These are phyloP conservation scores for Chlamydomonas sp. DNA, from an alignment of 139 green algal genomes.

Conservation along the genomic window DNA sequence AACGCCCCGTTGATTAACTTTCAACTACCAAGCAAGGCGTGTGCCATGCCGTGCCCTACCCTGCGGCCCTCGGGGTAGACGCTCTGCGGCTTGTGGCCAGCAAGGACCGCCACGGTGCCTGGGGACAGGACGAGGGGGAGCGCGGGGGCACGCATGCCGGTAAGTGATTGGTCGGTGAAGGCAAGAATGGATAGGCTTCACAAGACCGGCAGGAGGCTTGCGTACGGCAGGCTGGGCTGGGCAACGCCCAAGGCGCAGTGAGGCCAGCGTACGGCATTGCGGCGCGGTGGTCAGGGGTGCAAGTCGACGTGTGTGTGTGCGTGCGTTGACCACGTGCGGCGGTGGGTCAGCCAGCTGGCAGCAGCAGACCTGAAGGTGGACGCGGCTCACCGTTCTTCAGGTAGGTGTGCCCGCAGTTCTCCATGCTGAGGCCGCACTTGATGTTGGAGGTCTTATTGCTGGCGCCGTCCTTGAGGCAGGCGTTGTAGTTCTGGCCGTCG, in stretches of 20 bases:
- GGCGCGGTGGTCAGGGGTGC: too few species aligned
- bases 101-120: slow-evolving; percentile 35
- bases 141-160: background rate
- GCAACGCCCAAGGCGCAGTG: too few species aligned
- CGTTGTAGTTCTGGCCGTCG: slow-evolving; percentile 26
- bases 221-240: too few species aligned
- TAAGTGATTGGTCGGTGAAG: background rate
- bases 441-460: slow-evolving; percentile 6
- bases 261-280: too few species aligned
- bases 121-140: background rate
- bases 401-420: slow-evolving; percentile 34
- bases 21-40: background rate
- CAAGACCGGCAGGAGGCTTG: too few species aligned
- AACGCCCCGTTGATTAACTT: background rate
- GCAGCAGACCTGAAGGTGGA: background rate
- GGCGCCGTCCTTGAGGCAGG: slow-evolving; percentile 1
- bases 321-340: too few species aligned
- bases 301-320: too few species aligned
- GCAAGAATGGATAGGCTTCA: background rate
- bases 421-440: slow-evolving; percentile 9
- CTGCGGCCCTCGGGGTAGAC: slow-evolving; percentile 17
- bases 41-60: background rate
- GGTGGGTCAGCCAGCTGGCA: background rate
- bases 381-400: background rate
- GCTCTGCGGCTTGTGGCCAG: slow-evolving; percentile 39